Evolutionary conservation across 2,329 filamentous ascomycete genomes (phyloP), one percentile per base, ranked within the genome.

Genomic region (Parafenestella ontariensis): DNA sequence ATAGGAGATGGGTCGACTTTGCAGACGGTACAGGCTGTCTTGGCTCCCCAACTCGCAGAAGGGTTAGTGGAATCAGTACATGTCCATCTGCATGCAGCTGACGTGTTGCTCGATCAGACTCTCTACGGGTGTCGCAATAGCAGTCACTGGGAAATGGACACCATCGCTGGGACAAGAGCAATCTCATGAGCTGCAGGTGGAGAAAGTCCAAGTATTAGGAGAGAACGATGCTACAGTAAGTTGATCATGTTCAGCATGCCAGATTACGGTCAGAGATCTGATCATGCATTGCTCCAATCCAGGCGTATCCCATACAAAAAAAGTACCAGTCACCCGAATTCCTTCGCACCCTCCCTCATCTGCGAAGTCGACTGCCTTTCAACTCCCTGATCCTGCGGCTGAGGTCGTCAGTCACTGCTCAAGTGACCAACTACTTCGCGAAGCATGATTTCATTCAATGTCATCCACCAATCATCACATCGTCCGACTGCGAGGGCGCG

Each of bases 401-500:
- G 56, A 87, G 95, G 59, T 98, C 94, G 26, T 87, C 93, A 61
- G 84, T 89, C 64, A 89, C 92, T 59, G 85, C 87, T 44, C 83
- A 87, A 42, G 75, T 96, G 39, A 90, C 87, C 48, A 84, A 83
- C 42, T 94, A 92, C 77, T 97, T 98, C 77, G 83, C 84, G 42
- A 77, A 81, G 23, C 83, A 86, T 54, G 82, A 86, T 51, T 94
- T 91, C 68, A 83, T 91, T 54, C 90, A 98, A 77, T 91, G 91
- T 7, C 94, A 98, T 65, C 91, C 95, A 3, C 95, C 95, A 4
- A 88, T 98, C 68, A 91, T 99, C 69, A 98, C 95, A 1, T 97
- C 94, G 0, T 96, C 94, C 0, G 95, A 99, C 69, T 99, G 95
- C 70, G 95, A 99, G 79, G 95, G 95, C 3, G 95, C 93, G 1